Conservation (phyloP, 2,329 filamentous ascomycete genomes). For the Aspergillus quadricinctus region DNA sequence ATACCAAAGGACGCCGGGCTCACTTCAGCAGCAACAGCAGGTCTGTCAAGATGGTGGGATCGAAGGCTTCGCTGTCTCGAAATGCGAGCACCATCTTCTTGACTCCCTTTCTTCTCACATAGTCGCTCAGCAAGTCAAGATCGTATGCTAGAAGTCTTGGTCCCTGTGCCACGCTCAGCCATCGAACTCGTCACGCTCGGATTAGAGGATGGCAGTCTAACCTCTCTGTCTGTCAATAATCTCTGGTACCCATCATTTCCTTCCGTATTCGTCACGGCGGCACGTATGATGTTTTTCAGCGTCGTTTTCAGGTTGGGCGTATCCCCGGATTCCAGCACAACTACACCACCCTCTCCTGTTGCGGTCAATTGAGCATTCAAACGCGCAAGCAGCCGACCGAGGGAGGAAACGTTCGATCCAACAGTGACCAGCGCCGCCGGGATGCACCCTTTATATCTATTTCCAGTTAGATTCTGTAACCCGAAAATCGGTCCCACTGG, state of each 20-base stretch:
- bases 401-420: constrained; percentile 41
- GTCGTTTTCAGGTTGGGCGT: constrained; percentile 43
- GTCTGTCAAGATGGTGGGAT: constrained; percentile 41
- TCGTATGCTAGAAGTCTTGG: constrained; percentile 43
- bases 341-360: constrained; percentile 31
- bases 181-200: neutral
- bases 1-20: constrained; percentile 7
- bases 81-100: constrained; percentile 42
- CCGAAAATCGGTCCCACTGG: neutral
- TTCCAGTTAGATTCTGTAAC: constrained; percentile 10
- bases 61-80: constrained; percentile 46
- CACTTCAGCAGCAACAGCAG: constrained; percentile 46
- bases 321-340: constrained; percentile 42
- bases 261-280: constrained; percentile 35
- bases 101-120: constrained; percentile 33
- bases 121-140: constrained; percentile 42
- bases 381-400: constrained; percentile 34
- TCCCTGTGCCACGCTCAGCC: constrained; percentile 23
- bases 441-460: constrained; percentile 37
- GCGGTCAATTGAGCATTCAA: constrained; percentile 32
- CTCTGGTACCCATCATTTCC: constrained; percentile 37
- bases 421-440: constrained; percentile 41
- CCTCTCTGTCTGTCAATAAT: constrained; percentile 36
- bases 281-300: constrained; percentile 44
- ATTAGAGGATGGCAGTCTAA: constrained; percentile 15